Evolutionary conservation across 1,284 basidiomycete genomes (phyloP).

Genomic region (Leccinum subfulvum): DNA sequence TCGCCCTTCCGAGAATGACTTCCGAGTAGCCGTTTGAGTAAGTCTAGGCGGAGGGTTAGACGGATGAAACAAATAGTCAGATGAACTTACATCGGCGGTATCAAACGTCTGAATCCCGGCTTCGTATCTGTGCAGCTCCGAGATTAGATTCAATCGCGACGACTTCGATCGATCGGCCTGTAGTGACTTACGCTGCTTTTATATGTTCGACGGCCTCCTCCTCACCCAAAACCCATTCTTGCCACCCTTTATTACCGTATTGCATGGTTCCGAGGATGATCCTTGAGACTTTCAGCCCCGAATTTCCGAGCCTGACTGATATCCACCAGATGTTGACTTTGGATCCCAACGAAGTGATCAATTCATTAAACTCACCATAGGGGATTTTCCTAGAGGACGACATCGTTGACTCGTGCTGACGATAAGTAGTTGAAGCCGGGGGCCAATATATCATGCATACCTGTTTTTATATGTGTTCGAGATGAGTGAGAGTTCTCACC

Average conservation of each 20-base stretch:
- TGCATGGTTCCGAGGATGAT: slow-evolving; percentile 48
- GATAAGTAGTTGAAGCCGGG: neutral
- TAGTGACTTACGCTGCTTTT: slow-evolving; percentile 45
- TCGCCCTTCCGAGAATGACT: slow-evolving; percentile 74
- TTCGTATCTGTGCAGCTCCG: slow-evolving; percentile 43
- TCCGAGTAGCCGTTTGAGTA: slow-evolving; percentile 78
- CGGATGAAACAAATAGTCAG: neutral
- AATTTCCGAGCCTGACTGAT: slow-evolving; percentile 47
- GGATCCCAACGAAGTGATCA: neutral
- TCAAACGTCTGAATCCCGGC: slow-evolving; percentile 71
- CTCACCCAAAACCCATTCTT: slow-evolving; percentile 54
- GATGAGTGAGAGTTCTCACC: slow-evolving; percentile 13
- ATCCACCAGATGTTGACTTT: neutral
- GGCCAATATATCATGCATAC: neutral
- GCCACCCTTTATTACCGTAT: slow-evolving; percentile 50
- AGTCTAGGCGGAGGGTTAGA: slow-evolving; percentile 32
- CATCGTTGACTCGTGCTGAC: slow-evolving; percentile 15
- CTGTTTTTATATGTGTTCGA: neutral
- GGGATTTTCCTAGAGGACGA: slow-evolving; percentile 26
- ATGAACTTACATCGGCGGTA: slow-evolving; percentile 49
- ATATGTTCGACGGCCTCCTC: slow-evolving; percentile 61
- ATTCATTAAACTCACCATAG: slow-evolving; percentile 26
- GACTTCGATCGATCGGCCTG: neutral
- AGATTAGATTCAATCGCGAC: slow-evolving; percentile 1
- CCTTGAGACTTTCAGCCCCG: slow-evolving; percentile 51